Conservation (phyloP, 352 stramenopile genomes). For the Phytophthora ohioensis region DNA sequence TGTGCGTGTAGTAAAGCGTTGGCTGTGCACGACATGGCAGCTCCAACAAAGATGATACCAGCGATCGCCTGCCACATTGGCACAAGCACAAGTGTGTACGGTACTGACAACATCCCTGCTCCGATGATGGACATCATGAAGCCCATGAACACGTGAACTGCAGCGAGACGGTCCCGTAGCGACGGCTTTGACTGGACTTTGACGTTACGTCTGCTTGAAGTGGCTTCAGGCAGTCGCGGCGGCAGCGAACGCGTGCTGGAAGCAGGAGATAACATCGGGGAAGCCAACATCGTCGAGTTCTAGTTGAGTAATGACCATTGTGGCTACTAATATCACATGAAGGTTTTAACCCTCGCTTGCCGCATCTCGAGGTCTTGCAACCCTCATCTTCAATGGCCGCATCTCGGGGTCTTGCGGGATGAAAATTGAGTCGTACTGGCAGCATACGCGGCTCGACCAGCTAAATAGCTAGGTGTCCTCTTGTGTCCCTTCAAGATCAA, state of each 20-base stretch:
- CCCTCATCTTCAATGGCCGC: too few species aligned
- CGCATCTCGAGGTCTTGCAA: too few species aligned
- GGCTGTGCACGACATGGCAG: conserved; percentile 58
- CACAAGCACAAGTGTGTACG: conserved; percentile 70
- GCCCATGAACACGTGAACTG: conserved; percentile 66
- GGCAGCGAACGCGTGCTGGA: conserved; percentile 39
- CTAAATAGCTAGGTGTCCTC: too few species aligned
- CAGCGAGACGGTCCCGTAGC: conserved; percentile 2
- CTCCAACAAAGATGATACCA: conserved; percentile 53
- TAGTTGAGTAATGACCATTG: conserved; percentile 5
- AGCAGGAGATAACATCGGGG: conserved; percentile 30
- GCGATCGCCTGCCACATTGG: conserved; percentile 46
- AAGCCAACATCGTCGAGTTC: conserved; percentile 23
- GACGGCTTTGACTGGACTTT: conserved; percentile 7
- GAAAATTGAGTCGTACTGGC: too few species aligned
- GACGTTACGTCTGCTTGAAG: conserved; percentile 1
- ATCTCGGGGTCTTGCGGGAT: too few species aligned
- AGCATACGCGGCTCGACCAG: too few species aligned
- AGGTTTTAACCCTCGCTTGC: not conserved
- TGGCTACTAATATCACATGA: too few species aligned
- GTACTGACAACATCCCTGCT: conserved; percentile 72
- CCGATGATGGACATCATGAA: conserved; percentile 86
- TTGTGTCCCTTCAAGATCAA: too few species aligned
- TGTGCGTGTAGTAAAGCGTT: conserved; percentile 62
- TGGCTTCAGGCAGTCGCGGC: conserved; percentile 23